A percentile compares a stretch with the other conserved stretches of the same genome.
These are phyloP conservation scores for Penicillium cosmopolitanum DNA, from an alignment of 495 filamentous ascomycete genomes.

Conservation along the genomic window DNA sequence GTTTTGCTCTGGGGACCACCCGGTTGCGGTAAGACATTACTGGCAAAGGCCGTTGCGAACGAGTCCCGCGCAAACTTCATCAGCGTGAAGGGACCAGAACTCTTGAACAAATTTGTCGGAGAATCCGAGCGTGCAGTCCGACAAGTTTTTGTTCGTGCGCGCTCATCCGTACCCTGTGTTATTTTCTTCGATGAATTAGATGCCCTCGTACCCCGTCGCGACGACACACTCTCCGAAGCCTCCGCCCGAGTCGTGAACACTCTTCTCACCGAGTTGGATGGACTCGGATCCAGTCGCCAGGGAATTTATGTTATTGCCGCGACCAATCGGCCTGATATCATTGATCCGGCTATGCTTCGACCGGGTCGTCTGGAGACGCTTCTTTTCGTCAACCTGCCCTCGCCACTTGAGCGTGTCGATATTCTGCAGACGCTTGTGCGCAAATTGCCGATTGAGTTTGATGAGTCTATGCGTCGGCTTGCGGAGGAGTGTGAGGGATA, in stretches of 20 bases:
- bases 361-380: slow-evolving; percentile 88
- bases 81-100: slow-evolving; percentile 92
- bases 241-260: slow-evolving; percentile 93
- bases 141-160: slow-evolving; percentile 87
- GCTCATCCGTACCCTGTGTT: slow-evolving; percentile 86
- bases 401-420: slow-evolving; percentile 75
- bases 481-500: slow-evolving; percentile 82
- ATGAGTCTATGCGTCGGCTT: slow-evolving; percentile 52
- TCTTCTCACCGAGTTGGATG: slow-evolving; percentile 94
- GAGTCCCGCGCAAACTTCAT: slow-evolving; percentile 98
- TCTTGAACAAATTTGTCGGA: slow-evolving; percentile 94
- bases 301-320: slow-evolving; percentile 96
- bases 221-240: slow-evolving; percentile 79
- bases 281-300: slow-evolving; percentile 69
- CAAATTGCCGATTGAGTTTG: slow-evolving; percentile 60
- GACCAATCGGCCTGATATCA: slow-evolving; percentile 94
- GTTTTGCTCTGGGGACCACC: slow-evolving; percentile 97
- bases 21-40: slow-evolving; percentile 94
- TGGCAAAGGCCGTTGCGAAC: slow-evolving; percentile 95
- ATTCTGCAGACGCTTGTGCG: slow-evolving; percentile 79
- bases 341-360: slow-evolving; percentile 92
- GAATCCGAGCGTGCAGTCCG: slow-evolving; percentile 92
- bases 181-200: slow-evolving; percentile 99
- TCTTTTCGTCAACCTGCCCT: slow-evolving; percentile 88
- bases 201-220: slow-evolving; percentile 83